Conservation (phyloP, 371 early-diverging fungal genomes). For the Mucor saturninus region DNA sequence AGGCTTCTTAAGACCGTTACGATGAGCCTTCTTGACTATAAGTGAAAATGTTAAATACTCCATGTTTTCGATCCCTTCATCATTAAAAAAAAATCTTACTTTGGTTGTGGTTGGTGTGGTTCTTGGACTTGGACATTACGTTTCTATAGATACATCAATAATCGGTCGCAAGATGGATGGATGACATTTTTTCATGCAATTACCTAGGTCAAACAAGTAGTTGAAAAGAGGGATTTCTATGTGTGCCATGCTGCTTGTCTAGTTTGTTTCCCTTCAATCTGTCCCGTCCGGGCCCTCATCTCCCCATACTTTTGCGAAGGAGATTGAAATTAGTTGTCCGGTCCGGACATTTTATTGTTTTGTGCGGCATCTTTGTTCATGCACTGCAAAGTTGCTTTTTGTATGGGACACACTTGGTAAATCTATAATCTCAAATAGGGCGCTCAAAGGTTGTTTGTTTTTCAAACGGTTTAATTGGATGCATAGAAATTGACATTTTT, state of each 20-base stretch:
- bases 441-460: too few relatives aligned
- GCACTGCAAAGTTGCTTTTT: too few relatives aligned
- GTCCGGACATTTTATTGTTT: not conserved
- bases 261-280: constrained; percentile 1
- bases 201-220: constrained; percentile 34
- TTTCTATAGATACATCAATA: constrained; percentile 9
- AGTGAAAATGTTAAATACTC: not conserved
- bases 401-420: too few relatives aligned
- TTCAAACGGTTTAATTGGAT: too few relatives aligned
- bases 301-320: not conserved
- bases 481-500: too few relatives aligned
- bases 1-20: constrained; percentile 97
- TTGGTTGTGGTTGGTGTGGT: constrained; percentile 99
- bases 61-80: not conserved
- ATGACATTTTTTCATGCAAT: constrained; percentile 1
- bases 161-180: not conserved
- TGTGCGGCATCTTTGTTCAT: not conserved
- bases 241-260: constrained; percentile 6
- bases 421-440: too few relatives aligned
- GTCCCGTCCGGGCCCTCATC: not conserved
- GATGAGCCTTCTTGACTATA: constrained; percentile 96
- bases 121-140: constrained; percentile 95
- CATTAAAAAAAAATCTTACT: constrained; percentile 5
- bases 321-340: constrained; percentile 2
- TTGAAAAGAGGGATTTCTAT: constrained; percentile 27